Evolutionary conservation across 192 early-diverging fungal genomes (phyloP).

Genomic region (Allomyces javanicus): DNA sequence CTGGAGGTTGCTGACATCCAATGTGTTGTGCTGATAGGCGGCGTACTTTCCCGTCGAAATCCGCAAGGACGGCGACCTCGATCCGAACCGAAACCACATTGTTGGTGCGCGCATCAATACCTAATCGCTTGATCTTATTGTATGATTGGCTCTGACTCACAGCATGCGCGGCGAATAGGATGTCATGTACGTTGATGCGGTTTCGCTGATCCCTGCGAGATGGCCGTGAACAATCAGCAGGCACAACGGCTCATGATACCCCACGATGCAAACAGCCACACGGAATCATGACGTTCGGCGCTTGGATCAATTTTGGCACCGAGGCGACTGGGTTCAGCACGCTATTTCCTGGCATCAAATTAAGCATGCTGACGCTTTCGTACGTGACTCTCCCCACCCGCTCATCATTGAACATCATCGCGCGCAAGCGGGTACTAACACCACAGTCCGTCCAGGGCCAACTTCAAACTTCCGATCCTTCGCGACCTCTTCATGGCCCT

Average conservation of each 20-base stretch:
- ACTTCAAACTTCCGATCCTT: slow-evolving; percentile 71
- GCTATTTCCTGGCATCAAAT: slow-evolving; percentile 56
- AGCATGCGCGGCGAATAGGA: no score
- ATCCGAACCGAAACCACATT: slow-evolving; percentile 65
- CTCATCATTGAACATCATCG: no score
- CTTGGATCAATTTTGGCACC: slow-evolving; percentile 60
- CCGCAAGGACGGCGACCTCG: slow-evolving; percentile 47
- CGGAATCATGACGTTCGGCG: slow-evolving; percentile 67
- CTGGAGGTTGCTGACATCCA: slow-evolving; percentile 38
- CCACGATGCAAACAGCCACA: slow-evolving; percentile 45
- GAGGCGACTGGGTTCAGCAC: slow-evolving; percentile 56
- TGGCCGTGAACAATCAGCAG: no score
- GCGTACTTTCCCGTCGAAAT: not conserved
- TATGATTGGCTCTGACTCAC: no score
- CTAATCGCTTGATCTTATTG: no score
- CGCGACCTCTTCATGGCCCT: slow-evolving; percentile 63
- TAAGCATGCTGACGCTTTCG: slow-evolving; percentile 55
- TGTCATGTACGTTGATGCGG: no score
- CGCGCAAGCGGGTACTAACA: no score
- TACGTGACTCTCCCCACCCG: no score
- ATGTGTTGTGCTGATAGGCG: not conserved
- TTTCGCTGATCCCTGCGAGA: no score
- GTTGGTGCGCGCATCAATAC: slow-evolving; percentile 35
- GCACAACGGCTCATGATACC: no score
- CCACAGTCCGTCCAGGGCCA: slow-evolving; percentile 16